Base-by-base conservation (phyloP, 768 basidiomycete genomes). In the Termitomyces titanicus region DNA sequence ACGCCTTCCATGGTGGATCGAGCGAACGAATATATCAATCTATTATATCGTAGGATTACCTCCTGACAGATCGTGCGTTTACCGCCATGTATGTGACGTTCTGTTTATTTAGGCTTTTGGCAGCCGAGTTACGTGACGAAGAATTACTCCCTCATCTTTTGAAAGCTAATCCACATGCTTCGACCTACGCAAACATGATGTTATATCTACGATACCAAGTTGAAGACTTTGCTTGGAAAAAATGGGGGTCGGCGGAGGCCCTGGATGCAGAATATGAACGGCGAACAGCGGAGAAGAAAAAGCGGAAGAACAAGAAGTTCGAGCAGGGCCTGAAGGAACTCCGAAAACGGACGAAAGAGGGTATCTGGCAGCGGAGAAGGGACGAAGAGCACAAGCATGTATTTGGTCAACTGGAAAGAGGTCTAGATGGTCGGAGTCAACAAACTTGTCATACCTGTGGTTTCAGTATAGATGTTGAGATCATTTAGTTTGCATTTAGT, bases 101-200 rank as follows among this genome's bases (percentile, higher is more conserved):
- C 48, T 53, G 2, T 52, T 27, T 54, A 31, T 20, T 57, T 34
- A 53, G n/a, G 58, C n/a, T 25, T 55, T 53, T 37, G 35, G n/a
- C 63, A 94, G 93, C 95, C 31, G 97, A 99, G 67, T 78, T 99
- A 25, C 86, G 89, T 54, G 97, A 99, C 66, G 85, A 91, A 64
- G 92, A 97, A 62, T 74, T 89, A 17, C 81, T 99, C 60, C 97
- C 96, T 0, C 97, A 99, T 69, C 76, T 65, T 10, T 40, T 63
- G 29, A 61, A 63, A 57, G 60, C 60, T 22, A 99, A 99, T 69
- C 97, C 97, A 3, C 96, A 99, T 74, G 90, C 92, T 59, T 90
- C 94, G 12, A 98, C 95, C 0, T 99, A 91, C 66, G 90, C 91
- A 34, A 99, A 98, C 76, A 98, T 98, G 97, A 98, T 98, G 97